Conservation (phyloP, 371 early-diverging fungal genomes). For the Mortierella sp. region DNA sequence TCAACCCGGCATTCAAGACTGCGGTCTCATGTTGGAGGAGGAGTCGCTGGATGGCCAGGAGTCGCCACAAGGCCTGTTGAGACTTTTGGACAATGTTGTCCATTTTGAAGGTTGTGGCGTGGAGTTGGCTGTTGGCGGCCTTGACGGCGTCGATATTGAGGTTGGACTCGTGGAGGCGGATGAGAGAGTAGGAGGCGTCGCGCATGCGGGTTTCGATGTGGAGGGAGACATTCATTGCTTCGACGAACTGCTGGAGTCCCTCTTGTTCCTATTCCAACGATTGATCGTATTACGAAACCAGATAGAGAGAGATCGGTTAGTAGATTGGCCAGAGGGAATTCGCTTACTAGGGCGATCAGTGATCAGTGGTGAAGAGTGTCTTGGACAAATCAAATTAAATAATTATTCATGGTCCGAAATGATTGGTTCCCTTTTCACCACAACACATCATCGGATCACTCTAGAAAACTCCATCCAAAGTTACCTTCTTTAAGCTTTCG, state of each 20-base stretch:
- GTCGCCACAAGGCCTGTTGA: slow-evolving; percentile 39
- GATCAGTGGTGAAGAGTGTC: background rate
- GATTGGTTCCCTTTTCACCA: background rate
- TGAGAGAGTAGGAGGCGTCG: slow-evolving; percentile 46
- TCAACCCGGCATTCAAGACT: slow-evolving; percentile 40
- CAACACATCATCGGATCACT: background rate
- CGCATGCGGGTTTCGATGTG: slow-evolving; percentile 51
- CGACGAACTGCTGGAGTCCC: slow-evolving; percentile 34
- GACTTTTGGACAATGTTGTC: slow-evolving; percentile 36
- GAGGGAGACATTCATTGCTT: slow-evolving; percentile 39
- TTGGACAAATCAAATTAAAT: background rate
- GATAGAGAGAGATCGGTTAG: background rate
- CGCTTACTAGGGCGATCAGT: background rate
- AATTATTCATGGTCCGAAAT: background rate
- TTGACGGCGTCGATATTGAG: slow-evolving; percentile 36
- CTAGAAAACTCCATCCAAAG: background rate
- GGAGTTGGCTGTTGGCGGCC: slow-evolving; percentile 31
- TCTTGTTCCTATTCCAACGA: slow-evolving; percentile 32
- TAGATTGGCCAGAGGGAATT: background rate
- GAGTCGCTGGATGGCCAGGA: slow-evolving; percentile 31
- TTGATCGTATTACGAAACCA: background rate
- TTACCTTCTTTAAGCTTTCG: slow-evolving; percentile 40
- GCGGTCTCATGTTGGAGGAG: slow-evolving; percentile 48
- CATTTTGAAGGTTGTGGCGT: slow-evolving; percentile 37
- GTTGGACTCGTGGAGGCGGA: slow-evolving; percentile 39